These are phyloP conservation scores for Plasmodium falciparum DNA, from an alignment of 169 alveolate genomes.

Conservation along the genomic window DNA sequence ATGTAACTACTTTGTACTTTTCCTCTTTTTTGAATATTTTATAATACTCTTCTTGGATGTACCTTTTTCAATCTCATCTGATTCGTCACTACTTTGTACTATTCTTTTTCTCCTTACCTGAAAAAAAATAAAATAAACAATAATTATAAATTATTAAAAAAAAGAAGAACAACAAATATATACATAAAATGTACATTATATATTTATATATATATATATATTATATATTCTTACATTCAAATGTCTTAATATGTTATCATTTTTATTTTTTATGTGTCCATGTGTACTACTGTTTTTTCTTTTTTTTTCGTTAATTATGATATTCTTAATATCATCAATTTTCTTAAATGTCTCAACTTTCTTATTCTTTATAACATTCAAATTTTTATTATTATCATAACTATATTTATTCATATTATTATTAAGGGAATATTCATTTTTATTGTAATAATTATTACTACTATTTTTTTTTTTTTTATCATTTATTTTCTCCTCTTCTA, in stretches of 20 bases:
- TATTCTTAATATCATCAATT: constrained; percentile 34
- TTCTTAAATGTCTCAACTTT: not conserved
- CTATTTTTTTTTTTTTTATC: constrained; percentile 8
- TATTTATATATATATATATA: not conserved
- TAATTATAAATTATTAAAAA: not conserved
- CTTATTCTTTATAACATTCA: not conserved
- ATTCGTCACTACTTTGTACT: constrained; percentile 62
- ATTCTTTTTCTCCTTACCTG: constrained; percentile 54
- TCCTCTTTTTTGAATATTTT: constrained; percentile 30
- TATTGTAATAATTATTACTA: not conserved
- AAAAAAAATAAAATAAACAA: constrained; percentile 1
- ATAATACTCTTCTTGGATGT: constrained; percentile 19
- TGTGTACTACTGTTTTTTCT: not conserved
- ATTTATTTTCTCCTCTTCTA: constrained; percentile 22
- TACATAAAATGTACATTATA: not conserved
- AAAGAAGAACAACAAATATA: not conserved
- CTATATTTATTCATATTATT: not conserved
- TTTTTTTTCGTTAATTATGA: constrained; percentile 21
- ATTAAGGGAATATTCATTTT: constrained; percentile 7
- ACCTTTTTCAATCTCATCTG: constrained; percentile 19
- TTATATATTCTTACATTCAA: constrained; percentile 14
- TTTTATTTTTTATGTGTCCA: not conserved
- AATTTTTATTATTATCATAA: not conserved
- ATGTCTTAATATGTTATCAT: constrained; percentile 29
- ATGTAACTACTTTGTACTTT: too few relatives aligned